Evolutionary conservation across 306 rosid genomes (phyloP).

Genomic region (Rosa rugosa): DNA sequence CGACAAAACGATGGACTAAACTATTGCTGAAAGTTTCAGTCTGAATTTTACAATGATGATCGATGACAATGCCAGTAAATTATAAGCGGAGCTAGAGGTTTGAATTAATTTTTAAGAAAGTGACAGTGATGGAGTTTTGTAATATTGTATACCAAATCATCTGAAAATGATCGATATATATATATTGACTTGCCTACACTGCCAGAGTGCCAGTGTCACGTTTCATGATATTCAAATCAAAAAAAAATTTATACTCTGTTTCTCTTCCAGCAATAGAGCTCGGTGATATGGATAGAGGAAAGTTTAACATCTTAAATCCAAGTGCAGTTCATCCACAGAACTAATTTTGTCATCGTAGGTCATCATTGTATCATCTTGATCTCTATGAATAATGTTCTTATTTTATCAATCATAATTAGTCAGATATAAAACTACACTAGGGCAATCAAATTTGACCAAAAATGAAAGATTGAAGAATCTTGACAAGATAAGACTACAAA

Average conservation of each 20-base stretch:
- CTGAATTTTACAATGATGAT: background rate
- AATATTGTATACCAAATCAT: background rate
- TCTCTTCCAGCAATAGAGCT: background rate
- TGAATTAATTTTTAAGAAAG: background rate
- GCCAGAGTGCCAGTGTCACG: background rate
- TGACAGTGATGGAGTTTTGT: background rate
- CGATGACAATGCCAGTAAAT: background rate
- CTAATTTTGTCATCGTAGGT: background rate
- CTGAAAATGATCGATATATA: background rate
- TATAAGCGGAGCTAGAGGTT: background rate
- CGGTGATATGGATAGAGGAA: background rate
- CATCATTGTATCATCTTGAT: background rate
- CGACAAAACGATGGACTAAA: background rate
- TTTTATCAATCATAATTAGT: background rate
- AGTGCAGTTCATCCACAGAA: background rate
- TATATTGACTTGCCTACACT: too few species aligned
- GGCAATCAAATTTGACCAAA: background rate
- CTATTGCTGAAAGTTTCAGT: background rate
- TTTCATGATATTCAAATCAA: too few species aligned
- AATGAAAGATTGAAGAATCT: background rate
- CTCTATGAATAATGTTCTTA: background rate
- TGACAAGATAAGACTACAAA: background rate
- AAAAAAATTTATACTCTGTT: background rate
- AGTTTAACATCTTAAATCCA: background rate
- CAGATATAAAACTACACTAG: background rate